Base-by-base conservation (phyloP, 805 yeast genomes). In the Myxozyma kluyveri region DNA sequence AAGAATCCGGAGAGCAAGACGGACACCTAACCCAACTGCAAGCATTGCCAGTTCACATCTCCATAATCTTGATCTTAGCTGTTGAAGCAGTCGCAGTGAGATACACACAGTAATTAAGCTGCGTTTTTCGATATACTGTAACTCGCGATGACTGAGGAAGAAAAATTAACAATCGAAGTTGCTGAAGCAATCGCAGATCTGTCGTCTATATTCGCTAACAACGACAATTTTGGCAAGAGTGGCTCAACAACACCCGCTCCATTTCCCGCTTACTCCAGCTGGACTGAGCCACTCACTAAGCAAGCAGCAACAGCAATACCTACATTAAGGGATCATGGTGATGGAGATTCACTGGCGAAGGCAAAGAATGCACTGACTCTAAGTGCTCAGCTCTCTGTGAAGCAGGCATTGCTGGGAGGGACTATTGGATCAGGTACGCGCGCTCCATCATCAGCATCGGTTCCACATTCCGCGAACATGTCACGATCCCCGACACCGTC, bases 131-230 rank as follows among this genome's bases (percentile, higher is more conserved):
- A n/a, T n/a, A n/a, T n/a, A n/a, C n/a, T n/a, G n/a, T n/a, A n/a
- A n/a, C n/a, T n/a, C n/a, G n/a, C n/a, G n/a, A n/a, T n/a, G n/a
- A n/a, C n/a, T n/a, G n/a, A n/a, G n/a, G n/a, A n/a, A n/a, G n/a
- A n/a, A n/a, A n/a, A n/a, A n/a, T 14, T 14, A 29, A 14, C 33
- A 9, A 29, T 29, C 9, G 12, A 29, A 14, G 33, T 29, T 14
- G 33, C 54, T 21, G 52, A 50, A 23, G n/a, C 41, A 21, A 46
- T 50, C 4, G 45, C 52, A 14, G 54, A 50, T 21, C 29, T 50
- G n/a, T 50, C 54, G 6, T 44, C 54, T 0, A 26, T 49, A 4
- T 38, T 36, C 32, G 53, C 48, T 7, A 29, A 31, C 4, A 18
- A 39, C 10, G 39, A 26, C 10, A 19, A 32, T n/a, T 7, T 26